phyloP scores from a whole-genome alignment of 768 basidiomycete species.

The Pisolithus tinctorius region DNA sequence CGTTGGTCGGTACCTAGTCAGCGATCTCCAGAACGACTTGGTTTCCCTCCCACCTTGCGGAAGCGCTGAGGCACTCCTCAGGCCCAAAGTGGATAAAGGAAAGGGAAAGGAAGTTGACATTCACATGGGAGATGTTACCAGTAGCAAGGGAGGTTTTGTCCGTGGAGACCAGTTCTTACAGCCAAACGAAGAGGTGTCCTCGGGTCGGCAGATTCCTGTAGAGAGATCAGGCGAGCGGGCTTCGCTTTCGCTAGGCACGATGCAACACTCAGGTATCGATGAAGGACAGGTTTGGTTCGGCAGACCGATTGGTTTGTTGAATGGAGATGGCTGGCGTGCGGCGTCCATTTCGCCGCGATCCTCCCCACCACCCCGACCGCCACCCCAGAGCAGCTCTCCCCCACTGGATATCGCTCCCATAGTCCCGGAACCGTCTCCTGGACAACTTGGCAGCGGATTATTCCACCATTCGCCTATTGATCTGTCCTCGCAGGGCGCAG shows the following conservation, averaged over 20 bases:
- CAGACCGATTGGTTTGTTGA: slow-evolving; percentile 27
- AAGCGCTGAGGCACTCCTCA: slow-evolving; percentile 12
- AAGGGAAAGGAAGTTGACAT: slow-evolving; percentile 26
- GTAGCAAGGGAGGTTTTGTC: slow-evolving; percentile 20
- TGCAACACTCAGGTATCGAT: background rate
- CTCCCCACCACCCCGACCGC: slow-evolving; percentile 6
- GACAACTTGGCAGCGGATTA: background rate
- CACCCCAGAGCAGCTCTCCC: slow-evolving; percentile 27
- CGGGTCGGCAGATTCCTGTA: slow-evolving; percentile 11
- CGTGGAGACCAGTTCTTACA: background rate
- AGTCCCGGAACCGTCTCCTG: background rate
- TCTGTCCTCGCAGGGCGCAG: slow-evolving; percentile 11
- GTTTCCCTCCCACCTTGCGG: slow-evolving; percentile 20
- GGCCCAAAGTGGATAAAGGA: slow-evolving; percentile 25
- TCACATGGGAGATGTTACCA: slow-evolving; percentile 32
- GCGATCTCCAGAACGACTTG: slow-evolving; percentile 28
- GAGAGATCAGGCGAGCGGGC: slow-evolving; percentile 8
- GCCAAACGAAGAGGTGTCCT: slow-evolving; percentile 3
- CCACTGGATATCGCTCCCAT: slow-evolving; percentile 1
- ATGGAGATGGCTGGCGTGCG: slow-evolving; percentile 14
- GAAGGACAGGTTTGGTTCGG: slow-evolving; percentile 21
- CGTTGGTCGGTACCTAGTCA: slow-evolving; percentile 28
- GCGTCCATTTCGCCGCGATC: slow-evolving; percentile 8
- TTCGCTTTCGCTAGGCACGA: background rate
- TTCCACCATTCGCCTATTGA: background rate